Percentiles rank a stretch among this genome's conserved stretches.
phyloP scores from a whole-genome alignment of 345 rosid species.

The Murraya koenigii region DNA sequence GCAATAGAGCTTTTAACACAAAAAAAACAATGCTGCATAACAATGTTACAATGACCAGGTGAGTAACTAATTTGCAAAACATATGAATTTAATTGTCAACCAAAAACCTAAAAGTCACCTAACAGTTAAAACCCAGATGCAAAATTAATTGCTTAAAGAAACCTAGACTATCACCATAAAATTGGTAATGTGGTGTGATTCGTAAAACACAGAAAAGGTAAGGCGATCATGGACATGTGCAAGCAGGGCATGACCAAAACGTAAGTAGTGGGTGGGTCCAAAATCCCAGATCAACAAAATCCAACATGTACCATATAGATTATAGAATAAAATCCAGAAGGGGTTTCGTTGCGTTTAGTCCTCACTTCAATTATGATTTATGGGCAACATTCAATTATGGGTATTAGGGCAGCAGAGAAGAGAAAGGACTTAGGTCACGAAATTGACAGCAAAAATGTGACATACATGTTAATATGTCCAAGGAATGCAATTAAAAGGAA shows the following conservation, averaged over 20 bases:
- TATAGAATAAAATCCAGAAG: neutral
- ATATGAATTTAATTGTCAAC: neutral
- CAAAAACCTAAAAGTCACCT: neutral
- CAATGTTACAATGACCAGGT: neutral
- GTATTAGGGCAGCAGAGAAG: conserved; percentile 2
- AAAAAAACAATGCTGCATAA: neutral
- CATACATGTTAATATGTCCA: conserved; percentile 2
- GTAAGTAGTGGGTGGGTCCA: conserved; percentile 19
- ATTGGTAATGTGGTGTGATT: neutral
- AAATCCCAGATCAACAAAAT: conserved; percentile 6
- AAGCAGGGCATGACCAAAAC: conserved; percentile 8
- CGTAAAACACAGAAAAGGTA: neutral
- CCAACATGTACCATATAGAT: conserved; percentile 6
- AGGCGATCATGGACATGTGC: conserved; percentile 2
- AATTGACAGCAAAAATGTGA: conserved; percentile 17
- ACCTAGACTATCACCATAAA: neutral
- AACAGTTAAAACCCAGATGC: neutral
- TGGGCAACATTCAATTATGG: neutral
- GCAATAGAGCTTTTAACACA: neutral
- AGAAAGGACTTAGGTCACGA: conserved; percentile 6
- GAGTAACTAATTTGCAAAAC: neutral
- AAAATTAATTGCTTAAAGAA: neutral
- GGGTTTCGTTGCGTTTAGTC: neutral
- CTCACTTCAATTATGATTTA: too few species aligned
- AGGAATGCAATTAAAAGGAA: neutral